Evolutionary conservation across 768 basidiomycete genomes (phyloP).

Genomic region (Megacollybia marginata): DNA sequence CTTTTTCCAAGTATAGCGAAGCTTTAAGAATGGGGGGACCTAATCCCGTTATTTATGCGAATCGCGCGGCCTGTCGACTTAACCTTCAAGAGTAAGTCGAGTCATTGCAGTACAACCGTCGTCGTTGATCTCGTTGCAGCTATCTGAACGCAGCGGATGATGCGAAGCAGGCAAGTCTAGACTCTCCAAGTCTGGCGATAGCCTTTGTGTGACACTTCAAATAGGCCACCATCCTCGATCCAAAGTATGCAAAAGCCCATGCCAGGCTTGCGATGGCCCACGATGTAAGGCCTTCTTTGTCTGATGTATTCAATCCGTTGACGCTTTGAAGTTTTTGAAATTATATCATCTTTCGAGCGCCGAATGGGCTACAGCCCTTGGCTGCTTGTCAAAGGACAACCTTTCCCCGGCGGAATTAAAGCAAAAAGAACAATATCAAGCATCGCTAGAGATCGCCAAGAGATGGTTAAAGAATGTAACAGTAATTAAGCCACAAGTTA

Average conservation of each 20-base stretch:
- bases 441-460: slow-evolving; percentile 3
- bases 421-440: slow-evolving; percentile 9
- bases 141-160: slow-evolving; percentile 10
- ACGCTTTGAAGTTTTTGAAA: slow-evolving; percentile 1
- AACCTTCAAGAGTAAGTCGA: slow-evolving; percentile 5
- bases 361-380: slow-evolving; percentile 10
- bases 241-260: slow-evolving; percentile 13
- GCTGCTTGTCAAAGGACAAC: slow-evolving; percentile 5
- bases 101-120: neutral
- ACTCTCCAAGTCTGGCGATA: too few species aligned
- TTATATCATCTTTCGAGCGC: neutral
- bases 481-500: neutral
- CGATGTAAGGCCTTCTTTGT: slow-evolving; percentile 6
- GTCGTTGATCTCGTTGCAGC: slow-evolving; percentile 1
- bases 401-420: slow-evolving; percentile 5
- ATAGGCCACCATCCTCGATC: slow-evolving; percentile 17
- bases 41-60: slow-evolving; percentile 13
- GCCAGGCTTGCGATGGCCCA: slow-evolving; percentile 10
- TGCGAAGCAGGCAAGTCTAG: slow-evolving; percentile 9
- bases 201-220: too few species aligned
- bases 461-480: neutral
- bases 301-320: neutral
- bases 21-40: slow-evolving; percentile 8
- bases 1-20: slow-evolving; percentile 6
- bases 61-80: slow-evolving; percentile 13